Evolutionary conservation across 139 green algal genomes (phyloP), one percentile per base, ranked within the genome.

Genomic region (Micractinium conductrix): DNA sequence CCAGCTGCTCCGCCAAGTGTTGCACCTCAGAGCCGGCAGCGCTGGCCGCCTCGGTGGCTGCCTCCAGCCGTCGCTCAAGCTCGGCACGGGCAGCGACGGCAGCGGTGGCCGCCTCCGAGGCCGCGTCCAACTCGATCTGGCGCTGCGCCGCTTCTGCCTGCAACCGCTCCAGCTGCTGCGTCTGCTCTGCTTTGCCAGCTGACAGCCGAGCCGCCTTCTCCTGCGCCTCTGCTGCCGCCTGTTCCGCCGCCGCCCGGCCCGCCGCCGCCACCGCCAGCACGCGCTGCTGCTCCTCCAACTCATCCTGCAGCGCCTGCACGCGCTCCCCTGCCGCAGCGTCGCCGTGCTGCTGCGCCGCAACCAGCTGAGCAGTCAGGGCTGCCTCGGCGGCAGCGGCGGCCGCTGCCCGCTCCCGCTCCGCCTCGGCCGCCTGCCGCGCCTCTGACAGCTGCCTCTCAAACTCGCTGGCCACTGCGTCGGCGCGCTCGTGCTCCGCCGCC

Each of bases 241-340:
- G 40, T 40, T 75, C 69, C 1, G 69, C 69, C 22, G 28, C 69
- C 22, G 26, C 69, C 30, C 53, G 69, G 1, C 40, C 69, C 8
- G 69, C 69, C 19, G 69, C 69, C 35, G 69, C 69, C 40, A 53
- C 72, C 4, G 44, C 44, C 17, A 30, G 43, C 43, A 30, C 6
- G 30, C 72, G 38, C 80, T 67, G 50, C 50, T 84, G 48, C 16
- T 45, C 33, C 12, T 87, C 74, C 65, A 87, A 81, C 48, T 84
- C 48, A 38, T 84, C 80, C 37, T 70, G 73, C 50, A 87, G 63
- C 35, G 40, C 48, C 73, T 78, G 35, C 35, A 26, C 45, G 33
- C 65, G 55, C 50, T 62, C 43, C 17, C 14, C 70, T 17, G 68
- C 84, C 26, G 33, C 70, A 26, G 43, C 43, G 38, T 40, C 43